Conservation (phyloP, 2,329 filamentous ascomycete genomes). For the Conoideocrella luteorostrata region DNA sequence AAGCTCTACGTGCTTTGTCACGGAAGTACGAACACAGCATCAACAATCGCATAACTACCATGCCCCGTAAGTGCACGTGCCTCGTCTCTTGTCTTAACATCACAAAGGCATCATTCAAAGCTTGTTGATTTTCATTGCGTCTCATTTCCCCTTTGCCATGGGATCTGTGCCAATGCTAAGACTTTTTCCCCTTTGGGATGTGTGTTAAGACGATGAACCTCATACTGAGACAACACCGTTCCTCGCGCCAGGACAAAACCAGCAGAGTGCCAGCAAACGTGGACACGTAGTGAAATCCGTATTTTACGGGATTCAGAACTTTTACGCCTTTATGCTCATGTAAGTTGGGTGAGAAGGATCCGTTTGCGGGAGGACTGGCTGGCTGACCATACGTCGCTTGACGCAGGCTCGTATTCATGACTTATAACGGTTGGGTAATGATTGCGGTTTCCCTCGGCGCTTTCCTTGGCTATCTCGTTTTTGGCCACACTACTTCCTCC, state of each 20-base stretch:
- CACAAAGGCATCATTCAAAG: no score
- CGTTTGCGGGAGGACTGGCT: no score
- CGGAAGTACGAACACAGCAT: conserved; percentile 66
- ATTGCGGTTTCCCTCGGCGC: conserved; percentile 81
- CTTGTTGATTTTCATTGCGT: neutral
- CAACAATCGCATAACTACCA: conserved; percentile 38
- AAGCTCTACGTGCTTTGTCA: conserved; percentile 72
- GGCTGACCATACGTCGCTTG: no score
- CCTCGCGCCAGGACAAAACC: conserved; percentile 67
- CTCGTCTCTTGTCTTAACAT: no score
- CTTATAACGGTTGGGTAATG: conserved; percentile 99
- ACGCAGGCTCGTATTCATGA: conserved; percentile 97
- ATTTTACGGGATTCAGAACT: conserved; percentile 88
- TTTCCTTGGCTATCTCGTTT: conserved; percentile 79
- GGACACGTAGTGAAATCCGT: conserved; percentile 73
- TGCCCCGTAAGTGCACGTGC: conserved; percentile 44
- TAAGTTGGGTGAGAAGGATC: no score
- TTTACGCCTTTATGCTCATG: conserved; percentile 99
- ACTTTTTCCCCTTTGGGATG: conserved; percentile 11
- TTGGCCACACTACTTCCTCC: conserved; percentile 62
- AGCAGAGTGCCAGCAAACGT: conserved; percentile 54
- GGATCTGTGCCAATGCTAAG: conserved; percentile 25
- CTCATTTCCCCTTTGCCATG: conserved; percentile 5
- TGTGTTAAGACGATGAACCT: conserved; percentile 26
- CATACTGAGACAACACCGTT: conserved; percentile 59